Percentiles rank a stretch among this genome's conserved stretches.
phyloP scores from a whole-genome alignment of 257 asterid genomes.

The Paraleonurus japonicus region DNA sequence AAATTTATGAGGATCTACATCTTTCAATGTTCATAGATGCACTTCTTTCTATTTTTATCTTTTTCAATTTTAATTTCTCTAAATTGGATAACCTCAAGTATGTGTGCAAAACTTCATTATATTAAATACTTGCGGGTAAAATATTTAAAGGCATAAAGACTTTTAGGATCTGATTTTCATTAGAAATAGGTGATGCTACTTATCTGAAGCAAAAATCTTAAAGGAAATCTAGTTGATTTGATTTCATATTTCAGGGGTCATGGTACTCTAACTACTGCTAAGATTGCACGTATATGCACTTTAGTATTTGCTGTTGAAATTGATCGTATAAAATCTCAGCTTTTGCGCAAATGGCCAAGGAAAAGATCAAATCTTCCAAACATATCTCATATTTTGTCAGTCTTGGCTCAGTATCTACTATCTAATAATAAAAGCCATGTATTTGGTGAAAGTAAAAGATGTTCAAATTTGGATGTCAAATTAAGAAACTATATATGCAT shows the following conservation, averaged over 20 bases:
- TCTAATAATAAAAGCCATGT: too few relatives aligned
- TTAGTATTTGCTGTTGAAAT: conserved; percentile 15
- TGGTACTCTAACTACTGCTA: conserved; percentile 30
- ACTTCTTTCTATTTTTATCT: not conserved
- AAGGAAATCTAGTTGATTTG: not conserved
- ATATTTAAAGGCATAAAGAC: not conserved
- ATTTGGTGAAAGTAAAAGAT: too few relatives aligned
- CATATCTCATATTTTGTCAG: not conserved
- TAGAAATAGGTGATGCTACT: not conserved
- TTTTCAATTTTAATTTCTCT: not conserved
- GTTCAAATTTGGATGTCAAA: too few relatives aligned
- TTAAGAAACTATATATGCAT: too few relatives aligned
- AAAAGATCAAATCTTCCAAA: conserved; percentile 25
- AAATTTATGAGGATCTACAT: too few relatives aligned
- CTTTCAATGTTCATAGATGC: conserved; percentile 5
- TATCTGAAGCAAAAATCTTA: not conserved
- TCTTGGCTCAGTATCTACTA: too few relatives aligned
- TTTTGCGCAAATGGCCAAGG: conserved; percentile 38
- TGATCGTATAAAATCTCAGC: conserved; percentile 39
- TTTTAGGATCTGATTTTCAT: not conserved
- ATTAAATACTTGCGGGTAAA: not conserved
- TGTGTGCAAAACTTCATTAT: not conserved
- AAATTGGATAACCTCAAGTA: not conserved
- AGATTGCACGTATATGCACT: conserved; percentile 42
- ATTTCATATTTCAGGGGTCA: not conserved